phyloP scores from a whole-genome alignment of 192 early-diverging fungal genomes.

The Backusella parvicylindrica region DNA sequence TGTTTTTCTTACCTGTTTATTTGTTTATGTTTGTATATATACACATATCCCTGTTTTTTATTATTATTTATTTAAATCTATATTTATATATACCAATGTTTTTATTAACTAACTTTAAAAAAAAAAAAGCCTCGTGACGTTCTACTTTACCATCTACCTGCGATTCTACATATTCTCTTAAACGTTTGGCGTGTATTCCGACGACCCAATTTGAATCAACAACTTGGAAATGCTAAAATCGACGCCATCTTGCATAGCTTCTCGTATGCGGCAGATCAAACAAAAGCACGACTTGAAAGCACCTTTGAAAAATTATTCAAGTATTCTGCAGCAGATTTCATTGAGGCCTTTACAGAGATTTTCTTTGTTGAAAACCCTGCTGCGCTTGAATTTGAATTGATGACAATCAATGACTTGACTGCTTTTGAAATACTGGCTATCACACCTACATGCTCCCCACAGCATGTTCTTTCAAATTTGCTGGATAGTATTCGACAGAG shows the following conservation, averaged over 20 bases:
- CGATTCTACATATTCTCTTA: constrained; percentile 44
- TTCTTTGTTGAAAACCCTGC: constrained; percentile 59
- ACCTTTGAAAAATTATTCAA: constrained; percentile 55
- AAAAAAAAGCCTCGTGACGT: constrained; percentile 43
- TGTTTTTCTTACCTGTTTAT: background rate
- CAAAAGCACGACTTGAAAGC: constrained; percentile 43
- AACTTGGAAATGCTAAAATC: constrained; percentile 12
- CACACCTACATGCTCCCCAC: constrained; percentile 33
- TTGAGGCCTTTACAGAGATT: constrained; percentile 63
- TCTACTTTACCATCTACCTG: constrained; percentile 41
- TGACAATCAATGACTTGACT: constrained; percentile 9
- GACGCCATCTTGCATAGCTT: constrained; percentile 26
- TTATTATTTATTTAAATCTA: background rate
- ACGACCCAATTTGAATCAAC: background rate
- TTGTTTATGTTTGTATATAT: background rate
- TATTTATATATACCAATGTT: background rate
- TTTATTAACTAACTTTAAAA: background rate
- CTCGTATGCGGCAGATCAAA: constrained; percentile 35
- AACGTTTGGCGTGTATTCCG: constrained; percentile 41
- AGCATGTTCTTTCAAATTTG: constrained; percentile 34
- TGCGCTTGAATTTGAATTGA: constrained; percentile 38
- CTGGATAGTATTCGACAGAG: constrained; percentile 46
- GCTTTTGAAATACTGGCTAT: constrained; percentile 31
- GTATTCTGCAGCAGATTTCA: constrained; percentile 48
- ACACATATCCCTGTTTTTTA: background rate